Base-by-base conservation (phyloP, 176 grass and related monocot species). In the Melocanna baccifera region DNA sequence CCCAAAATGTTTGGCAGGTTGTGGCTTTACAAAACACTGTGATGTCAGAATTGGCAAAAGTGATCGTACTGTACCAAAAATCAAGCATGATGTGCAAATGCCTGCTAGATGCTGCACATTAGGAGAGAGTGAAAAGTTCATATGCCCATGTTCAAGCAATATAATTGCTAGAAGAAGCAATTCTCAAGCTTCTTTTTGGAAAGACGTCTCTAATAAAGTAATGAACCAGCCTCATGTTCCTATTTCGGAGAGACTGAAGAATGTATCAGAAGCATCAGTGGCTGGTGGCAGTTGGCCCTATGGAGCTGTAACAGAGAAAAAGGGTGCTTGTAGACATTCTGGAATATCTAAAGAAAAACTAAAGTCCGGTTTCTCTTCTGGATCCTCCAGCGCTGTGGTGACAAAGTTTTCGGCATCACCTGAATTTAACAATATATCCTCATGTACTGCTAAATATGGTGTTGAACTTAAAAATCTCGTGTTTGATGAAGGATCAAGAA, bases 401-500 rank as follows among this genome's bases (percentile, higher is more conserved):
- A 94, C 93, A 78, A 90, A 94, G 79, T 84, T 93, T 84, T 91
- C 88, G 69, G 75, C 68, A 46, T 86, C 91, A 92, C 72, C 83
- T 87, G 89, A 90, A 87, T 55, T 62, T 66, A 91, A 95, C 65
- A 92, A 86, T 81, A 52, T 75, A 34, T 62, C 66, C 9, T 78
- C 89, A n/a, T 80, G 63, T 88, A 66, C 67, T 62, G 52, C 61
- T 81, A 68, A 80, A 73, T 79, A 85, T 75, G 72, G 73, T 40
- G 62, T 77, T 62, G 77, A 78, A 81, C 61, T 37, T 22, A 86
- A 89, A 55, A 84, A 84, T 57, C 26, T 80, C n/a, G 29, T 84
- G 71, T 84, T 85, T 86, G 96, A 94, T 71, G 89, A 98, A 90
- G 86, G 81, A 74, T 98, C 96, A 87, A 85, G 87, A 78, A 87